Evolutionary conservation across 805 yeast genomes (phyloP), one percentile per base, ranked within the genome.

Genomic region (Lipomyces starkeyi): DNA sequence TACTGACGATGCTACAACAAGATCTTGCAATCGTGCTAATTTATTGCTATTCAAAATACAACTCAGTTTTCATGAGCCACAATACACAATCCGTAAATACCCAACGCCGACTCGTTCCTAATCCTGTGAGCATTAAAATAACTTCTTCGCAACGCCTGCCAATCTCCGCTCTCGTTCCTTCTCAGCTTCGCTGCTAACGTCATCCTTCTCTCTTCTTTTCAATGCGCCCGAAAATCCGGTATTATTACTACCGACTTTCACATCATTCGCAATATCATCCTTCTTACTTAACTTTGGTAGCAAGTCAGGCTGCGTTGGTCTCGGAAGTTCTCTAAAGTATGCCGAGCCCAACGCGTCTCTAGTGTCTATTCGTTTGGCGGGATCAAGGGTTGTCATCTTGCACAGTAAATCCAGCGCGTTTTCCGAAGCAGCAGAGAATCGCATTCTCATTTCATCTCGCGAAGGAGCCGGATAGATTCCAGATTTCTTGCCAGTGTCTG

Each of bases 301-400:
- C 20, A 29, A 43, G 34, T 69, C 71, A 9, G 72, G 71, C 29
- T 37, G 59, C 3, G 72, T 69, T 4, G 72, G 71, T 27, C 55
- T 56, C 5, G 72, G 72, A 25, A 40, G 25, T 56, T 67, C 71
- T 6, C 40, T 57, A 59, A 91, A 92, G 78, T 92, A 95, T 17
- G 97, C 96, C 79, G 93, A 97, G 71, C 85, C 77, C 68, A 93
- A 84, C 1, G 98, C 97, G 72, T 97, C 85, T 80, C 91, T 92
- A 63, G 99, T 98, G 76, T 96, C 89, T 74, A 95, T 90, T 78
- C 99, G 85, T 70, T 89, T 87, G 63, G 96, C 93, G 22, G 99
- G 99, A 79, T 95, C 98, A 82, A 72, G 87, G 88, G 73, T 63
- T 13, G 70, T 61, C 65, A 62, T 59, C 47, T 43, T 69, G 62